Evolutionary conservation across 768 basidiomycete species (phyloP).

Genomic region (Pulveroboletus sp.): DNA sequence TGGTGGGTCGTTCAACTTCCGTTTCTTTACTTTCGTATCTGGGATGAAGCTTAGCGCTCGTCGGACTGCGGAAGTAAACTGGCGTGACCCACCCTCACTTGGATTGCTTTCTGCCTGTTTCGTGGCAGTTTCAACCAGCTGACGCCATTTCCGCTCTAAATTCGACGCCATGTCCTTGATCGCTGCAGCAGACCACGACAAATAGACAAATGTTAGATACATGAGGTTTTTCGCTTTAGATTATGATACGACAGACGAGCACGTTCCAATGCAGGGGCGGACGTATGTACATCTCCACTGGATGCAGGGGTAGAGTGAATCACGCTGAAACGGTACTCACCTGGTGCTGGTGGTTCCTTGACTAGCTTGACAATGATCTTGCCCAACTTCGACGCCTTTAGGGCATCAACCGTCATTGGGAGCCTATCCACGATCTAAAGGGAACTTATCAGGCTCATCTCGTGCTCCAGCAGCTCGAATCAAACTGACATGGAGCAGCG

Average conservation of each 20-base stretch:
- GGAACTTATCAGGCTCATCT: slow-evolving; percentile 16
- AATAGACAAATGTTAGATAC: slow-evolving; percentile 64
- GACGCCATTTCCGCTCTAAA: slow-evolving; percentile 80
- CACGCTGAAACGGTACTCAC: slow-evolving; percentile 50
- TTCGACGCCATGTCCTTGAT: slow-evolving; percentile 92
- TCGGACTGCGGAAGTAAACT: slow-evolving; percentile 31
- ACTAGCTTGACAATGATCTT: slow-evolving; percentile 73
- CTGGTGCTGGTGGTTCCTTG: slow-evolving; percentile 70
- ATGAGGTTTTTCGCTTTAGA: slow-evolving; percentile 34
- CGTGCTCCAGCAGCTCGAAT: slow-evolving; percentile 5
- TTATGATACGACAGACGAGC: slow-evolving; percentile 30
- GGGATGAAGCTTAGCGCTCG: slow-evolving; percentile 21
- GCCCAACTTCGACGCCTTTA: slow-evolving; percentile 71
- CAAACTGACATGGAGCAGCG: slow-evolving; percentile 73
- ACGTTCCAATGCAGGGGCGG: slow-evolving; percentile 25
- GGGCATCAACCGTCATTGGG: slow-evolving; percentile 63
- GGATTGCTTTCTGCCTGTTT: slow-evolving; percentile 40
- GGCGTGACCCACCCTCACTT: slow-evolving; percentile 72
- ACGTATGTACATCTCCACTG: slow-evolving; percentile 29
- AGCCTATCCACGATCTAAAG: slow-evolving; percentile 74
- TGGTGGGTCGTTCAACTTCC: slow-evolving; percentile 57
- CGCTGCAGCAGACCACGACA: slow-evolving; percentile 51
- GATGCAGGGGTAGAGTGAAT: slow-evolving; percentile 16
- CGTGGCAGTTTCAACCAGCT: slow-evolving; percentile 50
- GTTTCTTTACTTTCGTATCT: slow-evolving; percentile 68